phyloP scores from a whole-genome alignment of 148 eudicot species.

The Rheum nobile region DNA sequence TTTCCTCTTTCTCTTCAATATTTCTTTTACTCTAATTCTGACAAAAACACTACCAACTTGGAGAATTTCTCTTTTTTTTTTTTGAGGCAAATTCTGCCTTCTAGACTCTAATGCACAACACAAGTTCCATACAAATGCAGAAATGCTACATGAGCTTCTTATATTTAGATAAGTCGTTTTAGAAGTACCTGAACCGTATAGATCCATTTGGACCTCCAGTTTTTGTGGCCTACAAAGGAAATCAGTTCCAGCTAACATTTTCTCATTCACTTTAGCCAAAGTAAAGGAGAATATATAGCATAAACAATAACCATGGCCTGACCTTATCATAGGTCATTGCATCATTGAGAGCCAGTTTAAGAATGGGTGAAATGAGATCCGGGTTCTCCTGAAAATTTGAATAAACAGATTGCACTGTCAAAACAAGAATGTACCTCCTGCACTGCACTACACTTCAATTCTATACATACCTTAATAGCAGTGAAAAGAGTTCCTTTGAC shows the following conservation, averaged over 20 bases:
- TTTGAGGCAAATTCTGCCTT: neutral
- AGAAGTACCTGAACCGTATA: constrained; percentile 72
- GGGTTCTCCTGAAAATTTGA: constrained; percentile 41
- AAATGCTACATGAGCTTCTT: neutral
- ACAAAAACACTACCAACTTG: neutral
- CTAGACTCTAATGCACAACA: neutral
- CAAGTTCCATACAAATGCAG: neutral
- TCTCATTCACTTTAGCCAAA: neutral
- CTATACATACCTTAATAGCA: constrained; percentile 48
- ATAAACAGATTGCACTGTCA: neutral
- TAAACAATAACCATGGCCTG: constrained; percentile 11
- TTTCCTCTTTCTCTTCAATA: neutral
- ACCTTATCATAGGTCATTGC: constrained; percentile 89
- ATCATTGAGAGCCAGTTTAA: constrained; percentile 81
- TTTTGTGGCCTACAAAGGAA: constrained; percentile 67
- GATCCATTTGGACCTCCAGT: constrained; percentile 99
- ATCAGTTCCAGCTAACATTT: constrained; percentile 15
- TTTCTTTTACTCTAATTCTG: neutral
- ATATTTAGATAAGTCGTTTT: neutral
- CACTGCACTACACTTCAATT: neutral
- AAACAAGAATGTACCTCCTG: neutral
- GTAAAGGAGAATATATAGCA: neutral
- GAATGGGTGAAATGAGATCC: constrained; percentile 57
- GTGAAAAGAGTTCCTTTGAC: constrained; percentile 53
- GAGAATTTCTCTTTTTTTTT: neutral